Evolutionary conservation across 2,329 filamentous ascomycete species (phyloP), one percentile per base, ranked within the genome.

Genomic region (Truncatella angustata): DNA sequence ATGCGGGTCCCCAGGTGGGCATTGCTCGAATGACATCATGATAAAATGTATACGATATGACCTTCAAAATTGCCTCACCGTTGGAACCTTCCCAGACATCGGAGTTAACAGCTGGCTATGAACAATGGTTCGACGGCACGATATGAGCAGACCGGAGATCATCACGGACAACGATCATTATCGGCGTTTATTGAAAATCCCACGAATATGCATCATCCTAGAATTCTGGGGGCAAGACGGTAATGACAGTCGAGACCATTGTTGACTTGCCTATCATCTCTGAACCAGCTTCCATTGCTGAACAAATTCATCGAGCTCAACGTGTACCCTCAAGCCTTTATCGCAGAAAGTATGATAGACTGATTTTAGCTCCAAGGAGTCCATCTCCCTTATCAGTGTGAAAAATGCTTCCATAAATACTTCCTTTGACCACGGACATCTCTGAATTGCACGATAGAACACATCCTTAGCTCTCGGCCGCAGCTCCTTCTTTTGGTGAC

Each of bases 321-420:
- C 67, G 56, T 80, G 75, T 0, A 81, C 64, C 21, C 80, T 65
- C 42, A 81, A 40, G 0, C 79, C 78, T 65, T 78, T 81, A 4
- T 71, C 67, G 16, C 63, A 66, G 67, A 82, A 73, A 2, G 72
- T 75, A 35, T 71, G 67, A 52, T 76, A 77, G 11, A 81, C 73
- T 0, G 73, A 73, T 55, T 70, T 71, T 43, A 84, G 64, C 58
- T 83, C 80, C 1, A 67, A 66, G 18, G 71, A 70, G 48, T 74
- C 70, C 71, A 82, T 71, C 0, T 72, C 72, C 6, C 66, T 60
- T 11, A 66, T 66, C 26, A 79, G 57, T n/a, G 70, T 73, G 32
- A 58, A 58, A 60, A 83, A 82, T 0, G 73, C 79, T 61, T 80
- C 74, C 71, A 84, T 73, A 54, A 78, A 77, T 3, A 79, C 68